phyloP scores from a whole-genome alignment of 2,329 filamentous ascomycete species.

The Aspergillus ruber region DNA sequence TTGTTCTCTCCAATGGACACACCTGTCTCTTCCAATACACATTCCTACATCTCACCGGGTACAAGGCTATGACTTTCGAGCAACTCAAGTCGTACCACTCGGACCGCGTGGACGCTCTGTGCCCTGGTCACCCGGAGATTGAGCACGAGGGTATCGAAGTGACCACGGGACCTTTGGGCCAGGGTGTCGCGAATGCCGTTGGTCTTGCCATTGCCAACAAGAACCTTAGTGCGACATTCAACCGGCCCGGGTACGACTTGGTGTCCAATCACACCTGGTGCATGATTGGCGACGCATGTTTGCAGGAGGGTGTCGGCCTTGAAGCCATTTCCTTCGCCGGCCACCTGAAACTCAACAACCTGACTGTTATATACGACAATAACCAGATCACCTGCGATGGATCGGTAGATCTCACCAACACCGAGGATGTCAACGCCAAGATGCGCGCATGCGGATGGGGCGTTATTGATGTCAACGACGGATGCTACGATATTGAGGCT shows the following conservation, averaged over 20 bases:
- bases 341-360: slow-evolving; percentile 48
- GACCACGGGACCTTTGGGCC: slow-evolving; percentile 54
- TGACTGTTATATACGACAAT: slow-evolving; percentile 54
- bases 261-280: slow-evolving; percentile 51
- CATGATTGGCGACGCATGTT: slow-evolving; percentile 52
- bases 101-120: slow-evolving; percentile 21
- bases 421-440: slow-evolving; percentile 51
- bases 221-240: slow-evolving; percentile 50
- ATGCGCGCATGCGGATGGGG: slow-evolving; percentile 54
- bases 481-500: slow-evolving; percentile 45
- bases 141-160: slow-evolving; percentile 54
- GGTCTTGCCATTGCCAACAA: slow-evolving; percentile 54
- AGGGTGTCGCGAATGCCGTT: slow-evolving; percentile 56
- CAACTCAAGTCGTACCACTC: slow-evolving; percentile 30
- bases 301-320: slow-evolving; percentile 51
- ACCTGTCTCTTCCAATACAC: slow-evolving; percentile 28
- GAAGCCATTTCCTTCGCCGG: slow-evolving; percentile 52
- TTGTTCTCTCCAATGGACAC: slow-evolving; percentile 39
- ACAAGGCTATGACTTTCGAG: slow-evolving; percentile 26
- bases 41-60: slow-evolving; percentile 27
- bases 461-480: slow-evolving; percentile 50
- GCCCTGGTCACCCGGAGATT: slow-evolving; percentile 46
- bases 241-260: slow-evolving; percentile 44
- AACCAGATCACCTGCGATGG: slow-evolving; percentile 55
- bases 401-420: slow-evolving; percentile 47